Percentiles rank a stretch among this genome's conserved stretches.
These are phyloP conservation scores for Peterozyma toletana DNA, from an alignment of 805 yeast species.

Conservation along the genomic window DNA sequence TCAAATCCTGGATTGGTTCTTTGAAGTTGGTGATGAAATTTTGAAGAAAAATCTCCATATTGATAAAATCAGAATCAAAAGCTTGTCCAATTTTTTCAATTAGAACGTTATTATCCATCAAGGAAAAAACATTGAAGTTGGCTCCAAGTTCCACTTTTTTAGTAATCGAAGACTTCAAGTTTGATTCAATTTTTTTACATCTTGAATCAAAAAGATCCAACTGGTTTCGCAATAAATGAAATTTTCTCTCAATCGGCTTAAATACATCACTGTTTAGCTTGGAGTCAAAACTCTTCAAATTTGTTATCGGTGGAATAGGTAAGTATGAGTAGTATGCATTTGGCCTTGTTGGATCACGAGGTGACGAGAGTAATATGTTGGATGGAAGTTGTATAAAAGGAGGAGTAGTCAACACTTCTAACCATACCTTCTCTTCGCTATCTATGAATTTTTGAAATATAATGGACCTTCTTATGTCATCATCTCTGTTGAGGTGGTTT, in stretches of 20 bases:
- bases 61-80: slow-evolving; percentile 42
- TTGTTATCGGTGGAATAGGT: slow-evolving; percentile 30
- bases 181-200: slow-evolving; percentile 29
- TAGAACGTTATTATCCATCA: slow-evolving; percentile 25
- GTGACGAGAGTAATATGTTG: slow-evolving; percentile 40
- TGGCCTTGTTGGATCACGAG: slow-evolving; percentile 42
- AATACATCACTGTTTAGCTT: slow-evolving; percentile 17
- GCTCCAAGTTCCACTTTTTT: slow-evolving; percentile 47
- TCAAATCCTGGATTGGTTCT: slow-evolving; percentile 43
- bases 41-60: slow-evolving; percentile 35
- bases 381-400: slow-evolving; percentile 38
- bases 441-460: slow-evolving; percentile 41
- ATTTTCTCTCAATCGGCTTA: slow-evolving; percentile 17
- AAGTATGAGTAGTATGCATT: slow-evolving; percentile 44
- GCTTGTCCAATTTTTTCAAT: slow-evolving; percentile 48
- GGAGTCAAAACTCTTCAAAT: slow-evolving; percentile 19
- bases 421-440: slow-evolving; percentile 44
- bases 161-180: slow-evolving; percentile 29
- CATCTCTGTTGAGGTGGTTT: slow-evolving; percentile 27
- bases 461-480: slow-evolving; percentile 26
- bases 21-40: slow-evolving; percentile 34
- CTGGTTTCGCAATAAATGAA: slow-evolving; percentile 10
- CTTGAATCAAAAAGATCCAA: slow-evolving; percentile 25
- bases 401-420: slow-evolving; percentile 28
- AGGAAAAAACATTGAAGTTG: slow-evolving; percentile 46